A percentile compares a stretch with the other conserved stretches of the same genome.
phyloP scores from a whole-genome alignment of 2,329 filamentous ascomycete genomes.

The Sordariomycetes sp. region DNA sequence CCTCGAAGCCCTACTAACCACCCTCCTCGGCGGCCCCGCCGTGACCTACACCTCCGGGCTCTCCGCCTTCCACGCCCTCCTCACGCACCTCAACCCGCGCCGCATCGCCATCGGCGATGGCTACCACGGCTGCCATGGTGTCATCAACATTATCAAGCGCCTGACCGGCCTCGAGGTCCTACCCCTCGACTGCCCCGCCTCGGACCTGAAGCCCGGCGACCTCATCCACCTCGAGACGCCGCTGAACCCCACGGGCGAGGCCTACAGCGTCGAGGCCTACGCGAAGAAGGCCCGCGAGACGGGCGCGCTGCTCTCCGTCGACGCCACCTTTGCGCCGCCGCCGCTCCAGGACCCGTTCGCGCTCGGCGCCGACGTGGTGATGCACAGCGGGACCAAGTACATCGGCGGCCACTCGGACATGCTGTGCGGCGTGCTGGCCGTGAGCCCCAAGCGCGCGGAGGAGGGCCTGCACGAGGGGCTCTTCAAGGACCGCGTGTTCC shows the following conservation, averaged over 20 bases:
- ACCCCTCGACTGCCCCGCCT: conserved; percentile 55
- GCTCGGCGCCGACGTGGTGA: conserved; percentile 72
- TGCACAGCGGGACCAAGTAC: conserved; percentile 96
- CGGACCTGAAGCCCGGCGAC: conserved; percentile 64
- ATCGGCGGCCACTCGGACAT: conserved; percentile 92
- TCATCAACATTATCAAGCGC: conserved; percentile 62
- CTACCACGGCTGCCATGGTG: conserved; percentile 91
- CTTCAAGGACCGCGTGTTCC: conserved; percentile 56
- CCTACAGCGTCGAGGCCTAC: conserved; percentile 61
- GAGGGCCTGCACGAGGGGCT: conserved; percentile 51
- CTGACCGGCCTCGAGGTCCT: conserved; percentile 67
- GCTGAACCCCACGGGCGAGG: conserved; percentile 80
- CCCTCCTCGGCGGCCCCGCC: conserved; percentile 57
- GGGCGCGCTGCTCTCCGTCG: conserved; percentile 72
- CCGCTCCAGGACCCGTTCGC: conserved; percentile 77
- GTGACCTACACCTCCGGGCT: conserved; percentile 80
- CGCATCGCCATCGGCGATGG: conserved; percentile 73
- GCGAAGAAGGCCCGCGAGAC: conserved; percentile 59
- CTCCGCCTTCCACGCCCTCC: conserved; percentile 76
- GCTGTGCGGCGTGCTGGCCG: conserved; percentile 73
- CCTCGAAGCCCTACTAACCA: conserved; percentile 71
- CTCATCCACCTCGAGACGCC: conserved; percentile 89
- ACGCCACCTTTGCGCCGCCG: conserved; percentile 88
- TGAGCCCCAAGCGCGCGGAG: conserved; percentile 36
- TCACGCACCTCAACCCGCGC: conserved; percentile 75